Evolutionary conservation across 345 rosid genomes (phyloP).

Genomic region (Euclidium syriacum): DNA sequence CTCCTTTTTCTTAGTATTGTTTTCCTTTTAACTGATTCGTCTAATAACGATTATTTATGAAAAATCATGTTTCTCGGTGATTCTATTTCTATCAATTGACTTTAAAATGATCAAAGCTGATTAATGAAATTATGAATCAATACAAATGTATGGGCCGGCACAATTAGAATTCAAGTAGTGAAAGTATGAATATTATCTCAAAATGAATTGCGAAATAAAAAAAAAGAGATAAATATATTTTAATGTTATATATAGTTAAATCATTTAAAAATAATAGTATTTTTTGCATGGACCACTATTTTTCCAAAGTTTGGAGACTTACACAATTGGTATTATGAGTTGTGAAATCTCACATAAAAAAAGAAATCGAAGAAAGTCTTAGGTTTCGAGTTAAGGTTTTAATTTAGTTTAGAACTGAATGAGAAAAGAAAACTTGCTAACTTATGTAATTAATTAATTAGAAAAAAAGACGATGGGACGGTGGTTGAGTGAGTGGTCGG

Average conservation of each 20-base stretch:
- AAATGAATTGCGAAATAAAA: background rate
- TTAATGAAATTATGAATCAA: too few relatives aligned
- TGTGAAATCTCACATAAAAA: background rate
- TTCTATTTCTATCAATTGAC: too few relatives aligned
- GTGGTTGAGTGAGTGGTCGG: conserved; percentile 7
- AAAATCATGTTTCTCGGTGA: background rate
- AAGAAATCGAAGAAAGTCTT: background rate
- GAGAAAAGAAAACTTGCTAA: background rate
- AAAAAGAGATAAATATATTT: too few relatives aligned
- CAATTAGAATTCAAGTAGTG: background rate
- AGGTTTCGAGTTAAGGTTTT: background rate
- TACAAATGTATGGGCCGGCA: background rate
- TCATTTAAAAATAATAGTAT: too few relatives aligned
- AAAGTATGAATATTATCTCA: background rate
- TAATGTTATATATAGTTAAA: too few relatives aligned
- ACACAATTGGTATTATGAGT: background rate
- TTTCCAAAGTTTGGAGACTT: too few relatives aligned
- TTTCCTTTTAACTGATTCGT: background rate
- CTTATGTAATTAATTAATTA: background rate
- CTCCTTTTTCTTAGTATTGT: conserved; percentile 10
- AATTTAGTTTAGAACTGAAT: background rate
- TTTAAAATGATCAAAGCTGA: too few relatives aligned
- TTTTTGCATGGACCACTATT: too few relatives aligned
- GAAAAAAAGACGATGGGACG: background rate
- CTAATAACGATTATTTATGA: background rate